Conservation (phyloP, 495 filamentous ascomycete species). For the Penicillium steckii region DNA sequence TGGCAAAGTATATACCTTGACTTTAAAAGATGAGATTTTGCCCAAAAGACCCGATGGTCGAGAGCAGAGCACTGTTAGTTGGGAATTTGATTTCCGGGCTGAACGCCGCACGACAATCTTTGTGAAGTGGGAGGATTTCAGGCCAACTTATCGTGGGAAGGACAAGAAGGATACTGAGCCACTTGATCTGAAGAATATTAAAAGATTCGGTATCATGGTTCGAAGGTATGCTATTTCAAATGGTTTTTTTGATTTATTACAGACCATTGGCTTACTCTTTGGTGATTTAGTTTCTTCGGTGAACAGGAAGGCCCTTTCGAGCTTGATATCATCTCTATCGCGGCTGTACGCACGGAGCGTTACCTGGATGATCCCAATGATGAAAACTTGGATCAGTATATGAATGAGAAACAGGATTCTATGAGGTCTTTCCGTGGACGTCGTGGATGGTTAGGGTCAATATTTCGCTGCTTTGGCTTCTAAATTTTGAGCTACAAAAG, state of each 20-base stretch:
- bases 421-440: not conserved
- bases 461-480: conserved; percentile 13
- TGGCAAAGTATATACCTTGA: conserved; percentile 66
- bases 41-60: conserved; percentile 56
- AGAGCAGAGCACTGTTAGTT: conserved; percentile 58
- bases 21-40: conserved; percentile 65
- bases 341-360: conserved; percentile 30
- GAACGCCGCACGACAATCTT: conserved; percentile 32
- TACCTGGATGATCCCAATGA: conserved; percentile 19
- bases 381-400: conserved; percentile 1
- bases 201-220: conserved; percentile 71
- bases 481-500: not conserved
- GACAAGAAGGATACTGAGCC: conserved; percentile 52
- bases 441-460: conserved; percentile 14
- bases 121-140: conserved; percentile 60
- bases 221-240: conserved; percentile 64
- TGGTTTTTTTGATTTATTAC: not conserved
- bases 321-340: conserved; percentile 54
- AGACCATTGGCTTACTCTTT: conserved; percentile 3
- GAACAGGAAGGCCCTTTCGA: conserved; percentile 68
- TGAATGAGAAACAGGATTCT: conserved; percentile 13
- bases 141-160: conserved; percentile 70
- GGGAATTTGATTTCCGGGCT: conserved; percentile 41
- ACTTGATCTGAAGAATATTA: conserved; percentile 58
- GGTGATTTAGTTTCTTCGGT: conserved; percentile 69